Evolutionary conservation across 345 rosid genomes (phyloP).

Genomic region (Eutrema heterophyllum): DNA sequence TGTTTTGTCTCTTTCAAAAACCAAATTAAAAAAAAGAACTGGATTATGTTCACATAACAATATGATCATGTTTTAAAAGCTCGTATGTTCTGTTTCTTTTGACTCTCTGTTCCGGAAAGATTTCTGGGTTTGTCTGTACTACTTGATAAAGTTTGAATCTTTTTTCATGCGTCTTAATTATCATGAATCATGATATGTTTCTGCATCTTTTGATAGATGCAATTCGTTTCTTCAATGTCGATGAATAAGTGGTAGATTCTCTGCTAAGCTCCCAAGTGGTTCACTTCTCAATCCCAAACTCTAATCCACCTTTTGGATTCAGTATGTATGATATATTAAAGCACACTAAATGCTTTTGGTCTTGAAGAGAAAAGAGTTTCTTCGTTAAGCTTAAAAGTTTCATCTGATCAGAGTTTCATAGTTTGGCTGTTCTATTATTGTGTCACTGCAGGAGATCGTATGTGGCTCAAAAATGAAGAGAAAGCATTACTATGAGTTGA

Average conservation of each 20-base stretch:
- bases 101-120: constrained; percentile 1
- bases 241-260: neutral
- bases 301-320: neutral
- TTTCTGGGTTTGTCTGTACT: neutral
- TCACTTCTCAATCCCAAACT: neutral
- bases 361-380: neutral
- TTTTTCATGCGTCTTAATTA: neutral
- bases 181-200: neutral
- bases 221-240: neutral
- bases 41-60: neutral
- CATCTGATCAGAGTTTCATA: neutral
- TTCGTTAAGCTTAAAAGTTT: neutral
- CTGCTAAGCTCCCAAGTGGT: neutral
- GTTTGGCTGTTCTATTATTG: neutral
- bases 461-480: constrained; percentile 34
- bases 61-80: neutral
- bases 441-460: neutral
- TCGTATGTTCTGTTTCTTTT: neutral
- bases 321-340: neutral
- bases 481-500: constrained; percentile 42
- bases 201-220: neutral
- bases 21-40: neutral
- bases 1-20: neutral
- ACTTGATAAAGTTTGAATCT: neutral
- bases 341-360: neutral